Percentiles rank a stretch among this genome's conserved stretches.
Conservation (phyloP, 2,329 filamentous ascomycete genomes). For the Fusarium brachygibbosum region DNA sequence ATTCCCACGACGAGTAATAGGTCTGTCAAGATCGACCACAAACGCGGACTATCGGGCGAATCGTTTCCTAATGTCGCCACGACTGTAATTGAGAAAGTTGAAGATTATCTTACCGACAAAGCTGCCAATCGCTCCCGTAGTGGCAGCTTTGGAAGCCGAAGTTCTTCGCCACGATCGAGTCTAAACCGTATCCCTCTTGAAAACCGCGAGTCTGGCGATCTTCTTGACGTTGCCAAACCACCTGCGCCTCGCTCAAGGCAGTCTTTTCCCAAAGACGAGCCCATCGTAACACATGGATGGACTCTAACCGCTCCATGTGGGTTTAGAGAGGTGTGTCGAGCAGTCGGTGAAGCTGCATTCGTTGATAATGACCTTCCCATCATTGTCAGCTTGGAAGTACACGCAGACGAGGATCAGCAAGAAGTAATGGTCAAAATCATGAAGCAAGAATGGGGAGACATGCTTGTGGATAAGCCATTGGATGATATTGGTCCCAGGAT, state of each 20-base stretch:
- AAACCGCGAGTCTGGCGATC: slow-evolving; percentile 54
- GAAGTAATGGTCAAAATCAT: slow-evolving; percentile 95
- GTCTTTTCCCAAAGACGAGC: slow-evolving; percentile 68
- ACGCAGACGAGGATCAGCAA: slow-evolving; percentile 85
- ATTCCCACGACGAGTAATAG: slow-evolving; percentile 54
- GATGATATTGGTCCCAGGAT: slow-evolving; percentile 66
- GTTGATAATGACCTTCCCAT: slow-evolving; percentile 80
- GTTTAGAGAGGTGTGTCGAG: slow-evolving; percentile 87
- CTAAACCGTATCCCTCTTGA: slow-evolving; percentile 44
- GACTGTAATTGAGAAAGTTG: slow-evolving; percentile 56
- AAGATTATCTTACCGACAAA: slow-evolving; percentile 53
- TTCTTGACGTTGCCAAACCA: slow-evolving; percentile 50
- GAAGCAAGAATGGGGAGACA: slow-evolving; percentile 84
- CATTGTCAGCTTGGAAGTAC: slow-evolving; percentile 93
- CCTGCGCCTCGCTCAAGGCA: slow-evolving; percentile 45
- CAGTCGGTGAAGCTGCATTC: slow-evolving; percentile 85
- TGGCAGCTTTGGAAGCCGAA: slow-evolving; percentile 55
- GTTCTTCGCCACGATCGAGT: slow-evolving; percentile 52
- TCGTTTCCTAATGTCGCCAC: slow-evolving; percentile 62
- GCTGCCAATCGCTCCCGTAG: slow-evolving; percentile 56
- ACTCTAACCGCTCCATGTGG: slow-evolving; percentile 88
- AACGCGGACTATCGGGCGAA: slow-evolving; percentile 61
- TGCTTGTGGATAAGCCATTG: slow-evolving; percentile 74
- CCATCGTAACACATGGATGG: slow-evolving; percentile 84
- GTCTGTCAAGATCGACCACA: slow-evolving; percentile 60